Base-by-base conservation (phyloP, 257 asterid species). In the Striga asiatica region DNA sequence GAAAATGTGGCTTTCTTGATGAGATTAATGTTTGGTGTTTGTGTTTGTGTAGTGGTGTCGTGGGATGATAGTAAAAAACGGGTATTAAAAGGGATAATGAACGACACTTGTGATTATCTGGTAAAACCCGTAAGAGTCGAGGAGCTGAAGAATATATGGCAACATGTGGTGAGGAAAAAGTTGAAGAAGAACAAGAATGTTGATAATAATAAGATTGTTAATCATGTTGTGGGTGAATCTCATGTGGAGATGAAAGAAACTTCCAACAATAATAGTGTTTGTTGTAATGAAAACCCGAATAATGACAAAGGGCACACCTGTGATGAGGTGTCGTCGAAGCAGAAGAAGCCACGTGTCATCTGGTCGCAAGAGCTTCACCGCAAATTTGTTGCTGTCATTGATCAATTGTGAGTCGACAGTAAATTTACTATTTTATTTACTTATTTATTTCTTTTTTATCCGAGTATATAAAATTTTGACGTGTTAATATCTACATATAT, bases 291-390 rank as follows among this genome's bases (percentile, higher is more conserved):
- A n/a, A n/a, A n/a, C n/a, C n/a, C n/a, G n/a, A n/a, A n/a, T n/a
- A n/a, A n/a, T n/a, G n/a, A n/a, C n/a, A n/a, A n/a, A n/a, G n/a
- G n/a, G n/a, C n/a, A n/a, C n/a, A n/a, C n/a, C n/a, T n/a, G n/a
- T n/a, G n/a, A n/a, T n/a, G n/a, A n/a, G n/a, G n/a, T n/a, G n/a
- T 2, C 83, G 74, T 14, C 73, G n/a, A 68, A 35, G 62, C 49
- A 60, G 9, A 81, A 81, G 64, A 81, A 70, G 57, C 75, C 74
- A 2, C 86, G 91, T 11, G 72, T 82, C 2, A 84, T 76, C 56
- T 82, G 92, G 92, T 61, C 75, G 9, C 68, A 65, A 20, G 87
- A 82, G 55, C 87, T 82, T 34, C 92, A 79, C 50, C 72, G 65
- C 13, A 80, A 82, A 50, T 82, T 82, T 41, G 73, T 76, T 9